Evolutionary conservation across 768 basidiomycete species (phyloP).

Genomic region (Galerina marginata): DNA sequence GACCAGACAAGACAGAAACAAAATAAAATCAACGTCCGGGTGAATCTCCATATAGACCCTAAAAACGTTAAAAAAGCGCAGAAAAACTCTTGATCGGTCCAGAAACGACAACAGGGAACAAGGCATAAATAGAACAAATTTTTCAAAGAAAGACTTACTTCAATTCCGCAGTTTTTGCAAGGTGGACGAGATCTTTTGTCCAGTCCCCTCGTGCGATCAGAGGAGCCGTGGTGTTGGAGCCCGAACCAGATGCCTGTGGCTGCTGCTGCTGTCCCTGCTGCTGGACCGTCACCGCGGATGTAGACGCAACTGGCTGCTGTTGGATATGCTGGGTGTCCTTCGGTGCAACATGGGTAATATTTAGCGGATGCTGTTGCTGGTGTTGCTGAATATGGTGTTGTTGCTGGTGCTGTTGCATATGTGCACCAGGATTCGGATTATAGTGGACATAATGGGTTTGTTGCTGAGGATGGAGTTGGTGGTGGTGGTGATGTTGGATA

Average conservation of each 20-base stretch:
- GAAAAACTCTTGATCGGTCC: background rate
- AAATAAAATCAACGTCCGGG: no score
- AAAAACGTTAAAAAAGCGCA: no score
- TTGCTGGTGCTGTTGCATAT: constrained; percentile 36
- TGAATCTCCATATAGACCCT: background rate
- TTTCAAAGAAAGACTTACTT: constrained; percentile 59
- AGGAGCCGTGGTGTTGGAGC: constrained; percentile 33
- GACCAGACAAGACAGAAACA: background rate
- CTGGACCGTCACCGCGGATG: background rate
- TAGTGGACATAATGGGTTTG: constrained; percentile 28
- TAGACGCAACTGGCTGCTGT: constrained; percentile 12
- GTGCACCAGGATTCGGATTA: constrained; percentile 15
- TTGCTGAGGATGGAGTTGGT: no score
- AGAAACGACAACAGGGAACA: background rate
- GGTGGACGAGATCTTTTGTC: constrained; percentile 85
- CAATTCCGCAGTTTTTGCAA: constrained; percentile 87
- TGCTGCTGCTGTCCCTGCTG: constrained; percentile 25
- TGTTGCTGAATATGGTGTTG: constrained; percentile 36
- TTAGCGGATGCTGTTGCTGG: constrained; percentile 39
- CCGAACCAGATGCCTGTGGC: constrained; percentile 23
- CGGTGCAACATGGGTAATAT: constrained; percentile 33
- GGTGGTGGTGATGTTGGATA: constrained; percentile 40
- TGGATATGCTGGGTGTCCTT: constrained; percentile 37
- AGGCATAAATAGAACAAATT: background rate
- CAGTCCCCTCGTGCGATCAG: constrained; percentile 84